Percentiles rank a stretch among this genome's conserved stretches.
These are phyloP conservation scores for Chaetomium fimeti DNA, from an alignment of 495 filamentous ascomycete species.

Conservation along the genomic window DNA sequence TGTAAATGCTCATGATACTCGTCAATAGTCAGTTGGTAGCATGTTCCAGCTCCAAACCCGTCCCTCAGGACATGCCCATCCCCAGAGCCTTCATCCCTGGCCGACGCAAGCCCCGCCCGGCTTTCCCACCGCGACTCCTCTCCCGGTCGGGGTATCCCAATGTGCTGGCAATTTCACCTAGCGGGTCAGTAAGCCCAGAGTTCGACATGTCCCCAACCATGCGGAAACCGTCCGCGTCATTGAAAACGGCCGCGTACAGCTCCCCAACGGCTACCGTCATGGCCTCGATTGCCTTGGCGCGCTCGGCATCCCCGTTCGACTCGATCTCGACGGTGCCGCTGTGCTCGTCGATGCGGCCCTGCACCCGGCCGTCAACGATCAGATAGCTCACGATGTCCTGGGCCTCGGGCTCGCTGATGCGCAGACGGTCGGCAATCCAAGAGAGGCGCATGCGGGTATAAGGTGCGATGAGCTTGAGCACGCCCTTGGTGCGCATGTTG, in stretches of 20 bases:
- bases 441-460: constrained; percentile 87
- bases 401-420: constrained; percentile 79
- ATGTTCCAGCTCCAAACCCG: neutral
- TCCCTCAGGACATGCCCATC: neutral
- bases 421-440: constrained; percentile 82
- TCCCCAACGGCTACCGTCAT: constrained; percentile 68
- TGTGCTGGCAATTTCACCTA: constrained; percentile 13
- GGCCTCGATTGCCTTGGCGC: constrained; percentile 67
- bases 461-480: constrained; percentile 88
- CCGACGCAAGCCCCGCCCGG: neutral
- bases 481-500: constrained; percentile 94
- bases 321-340: constrained; percentile 78
- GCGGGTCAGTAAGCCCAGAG: constrained; percentile 12
- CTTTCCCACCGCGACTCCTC: neutral
- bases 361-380: constrained; percentile 83
- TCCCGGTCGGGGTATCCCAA: neutral
- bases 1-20: constrained; percentile 12
- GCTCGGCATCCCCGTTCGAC: constrained; percentile 68
- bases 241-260: constrained; percentile 64
- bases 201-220: constrained; percentile 17
- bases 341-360: constrained; percentile 86
- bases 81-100: neutral
- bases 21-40: neutral
- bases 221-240: constrained; percentile 69
- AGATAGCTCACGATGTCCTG: constrained; percentile 91